These are phyloP conservation scores for Penstemon barbatus DNA, from an alignment of 257 asterid genomes.

Conservation along the genomic window DNA sequence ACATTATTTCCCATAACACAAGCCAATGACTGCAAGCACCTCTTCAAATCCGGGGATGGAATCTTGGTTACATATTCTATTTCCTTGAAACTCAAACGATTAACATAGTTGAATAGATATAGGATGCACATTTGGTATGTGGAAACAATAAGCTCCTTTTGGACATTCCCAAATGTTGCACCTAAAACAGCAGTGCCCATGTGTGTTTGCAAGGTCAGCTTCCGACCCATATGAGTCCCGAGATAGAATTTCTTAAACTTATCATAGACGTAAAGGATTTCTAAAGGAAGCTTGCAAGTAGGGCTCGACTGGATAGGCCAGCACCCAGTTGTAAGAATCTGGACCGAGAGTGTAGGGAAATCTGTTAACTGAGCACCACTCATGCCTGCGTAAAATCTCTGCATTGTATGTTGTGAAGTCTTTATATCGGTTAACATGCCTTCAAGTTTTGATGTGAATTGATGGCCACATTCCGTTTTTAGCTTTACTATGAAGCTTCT, in stretches of 20 bases:
- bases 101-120: constrained; percentile 54
- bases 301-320: constrained; percentile 62
- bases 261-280: constrained; percentile 46
- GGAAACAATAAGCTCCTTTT: constrained; percentile 57
- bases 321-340: constrained; percentile 64
- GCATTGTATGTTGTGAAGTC: constrained; percentile 67
- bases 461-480: constrained; percentile 70
- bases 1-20: constrained; percentile 62
- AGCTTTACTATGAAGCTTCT: constrained; percentile 64
- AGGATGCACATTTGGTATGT: constrained; percentile 66
- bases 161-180: constrained; percentile 50
- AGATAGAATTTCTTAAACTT: constrained; percentile 60
- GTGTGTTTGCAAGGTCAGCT: constrained; percentile 59
- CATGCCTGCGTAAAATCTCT: constrained; percentile 43
- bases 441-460: constrained; percentile 65
- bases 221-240: constrained; percentile 62
- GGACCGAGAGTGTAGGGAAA: constrained; percentile 49
- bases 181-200: constrained; percentile 64
- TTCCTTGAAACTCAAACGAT: constrained; percentile 44
- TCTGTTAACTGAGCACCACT: constrained; percentile 40
- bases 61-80: constrained; percentile 65
- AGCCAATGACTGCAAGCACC: constrained; percentile 61
- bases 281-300: constrained; percentile 60
- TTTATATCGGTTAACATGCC: constrained; percentile 79
- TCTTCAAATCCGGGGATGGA: constrained; percentile 49